phyloP scores from a whole-genome alignment of 75 land plant species.

The Pinus tabuliformis region DNA sequence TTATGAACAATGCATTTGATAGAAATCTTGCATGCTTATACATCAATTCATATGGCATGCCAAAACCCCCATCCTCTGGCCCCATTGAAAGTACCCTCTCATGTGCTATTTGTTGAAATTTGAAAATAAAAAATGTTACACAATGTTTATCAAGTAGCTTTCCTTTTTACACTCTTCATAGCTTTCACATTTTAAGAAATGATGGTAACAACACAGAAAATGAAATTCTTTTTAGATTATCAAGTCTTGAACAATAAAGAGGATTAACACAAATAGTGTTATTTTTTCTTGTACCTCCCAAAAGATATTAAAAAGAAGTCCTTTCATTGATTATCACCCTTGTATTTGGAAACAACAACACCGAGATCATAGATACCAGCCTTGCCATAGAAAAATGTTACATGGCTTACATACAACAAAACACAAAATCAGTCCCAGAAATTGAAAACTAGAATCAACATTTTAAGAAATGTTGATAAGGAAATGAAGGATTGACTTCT shows the following conservation, averaged over 20 bases:
- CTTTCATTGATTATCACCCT: constrained; percentile 32
- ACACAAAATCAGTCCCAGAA: not conserved
- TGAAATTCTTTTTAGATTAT: not conserved
- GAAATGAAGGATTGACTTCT: no score
- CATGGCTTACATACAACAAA: constrained; percentile 23
- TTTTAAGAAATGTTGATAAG: no score
- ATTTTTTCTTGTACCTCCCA: constrained; percentile 40
- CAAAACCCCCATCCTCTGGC: constrained; percentile 66
- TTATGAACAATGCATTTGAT: constrained; percentile 72
- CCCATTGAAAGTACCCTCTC: no score
- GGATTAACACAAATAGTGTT: no score
- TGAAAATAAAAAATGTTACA: no score
- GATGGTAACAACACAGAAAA: not conserved
- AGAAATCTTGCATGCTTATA: constrained; percentile 76
- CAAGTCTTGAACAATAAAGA: no score
- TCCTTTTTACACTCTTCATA: not conserved
- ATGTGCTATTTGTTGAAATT: constrained; percentile 49
- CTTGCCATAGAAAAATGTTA: constrained; percentile 66
- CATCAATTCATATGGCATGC: constrained; percentile 82
- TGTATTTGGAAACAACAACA: constrained; percentile 53
- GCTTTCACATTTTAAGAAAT: not conserved
- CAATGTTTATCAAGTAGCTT: no score
- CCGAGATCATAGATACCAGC: constrained; percentile 74
- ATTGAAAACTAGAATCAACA: no score
- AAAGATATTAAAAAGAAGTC: constrained; percentile 43